phyloP scores from a whole-genome alignment of 345 rosid species.

The Rhodomyrtus tomentosa region DNA sequence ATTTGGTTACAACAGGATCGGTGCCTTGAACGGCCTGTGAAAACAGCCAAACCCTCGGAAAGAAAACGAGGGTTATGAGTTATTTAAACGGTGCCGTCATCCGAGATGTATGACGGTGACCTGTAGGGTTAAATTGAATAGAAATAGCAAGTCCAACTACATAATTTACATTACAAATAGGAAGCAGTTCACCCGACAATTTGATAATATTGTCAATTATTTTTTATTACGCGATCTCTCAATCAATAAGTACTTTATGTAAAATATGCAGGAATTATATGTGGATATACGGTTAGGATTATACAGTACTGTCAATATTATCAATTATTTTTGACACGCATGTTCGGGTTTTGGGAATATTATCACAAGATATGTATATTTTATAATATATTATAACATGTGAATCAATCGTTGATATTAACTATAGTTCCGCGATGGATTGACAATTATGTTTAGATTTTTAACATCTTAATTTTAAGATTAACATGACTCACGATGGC shows the following conservation, averaged over 20 bases:
- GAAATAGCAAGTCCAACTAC: not conserved
- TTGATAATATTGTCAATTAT: too few species aligned
- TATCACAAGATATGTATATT: not conserved
- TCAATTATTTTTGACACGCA: too few species aligned
- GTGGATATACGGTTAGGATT: too few species aligned
- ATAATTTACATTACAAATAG: not conserved
- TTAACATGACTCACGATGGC: not conserved
- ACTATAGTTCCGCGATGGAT: accelerated
- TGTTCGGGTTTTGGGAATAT: not conserved
- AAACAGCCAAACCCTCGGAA: slow-evolving; percentile 15
- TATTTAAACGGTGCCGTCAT: not conserved
- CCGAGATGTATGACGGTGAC: not conserved
- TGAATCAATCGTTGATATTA: not conserved
- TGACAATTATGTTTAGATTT: not conserved
- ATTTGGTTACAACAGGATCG: not conserved
- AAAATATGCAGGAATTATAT: too few species aligned
- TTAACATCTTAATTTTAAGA: not conserved
- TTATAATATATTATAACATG: not conserved
- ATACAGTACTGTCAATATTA: too few species aligned
- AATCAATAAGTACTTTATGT: too few species aligned
- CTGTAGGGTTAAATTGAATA: not conserved
- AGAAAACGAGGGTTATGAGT: too few species aligned
- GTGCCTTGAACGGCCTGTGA: slow-evolving; percentile 7
- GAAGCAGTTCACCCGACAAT: too few species aligned
- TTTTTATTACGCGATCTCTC: too few species aligned